Base-by-base conservation (phyloP, 1,139 yeast species). In the Yamadazyma dushanensis region DNA sequence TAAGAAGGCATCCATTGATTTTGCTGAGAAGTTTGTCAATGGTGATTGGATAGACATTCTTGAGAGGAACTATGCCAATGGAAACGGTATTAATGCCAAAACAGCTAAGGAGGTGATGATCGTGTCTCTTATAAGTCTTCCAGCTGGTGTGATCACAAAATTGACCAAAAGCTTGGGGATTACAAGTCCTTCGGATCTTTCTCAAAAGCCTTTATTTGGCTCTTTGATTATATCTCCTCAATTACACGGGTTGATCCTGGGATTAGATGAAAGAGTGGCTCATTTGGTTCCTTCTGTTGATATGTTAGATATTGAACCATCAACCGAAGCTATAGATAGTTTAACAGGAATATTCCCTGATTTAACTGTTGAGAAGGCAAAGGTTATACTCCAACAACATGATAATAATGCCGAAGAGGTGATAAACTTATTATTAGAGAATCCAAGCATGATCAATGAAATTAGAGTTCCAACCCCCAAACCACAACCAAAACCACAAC, bases 311-410 rank as follows among this genome's bases (percentile, higher is more conserved):
- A 8, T 15, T 14, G 36, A 29, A 4, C 32, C 42, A 4, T 59
- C 59, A 18, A 53, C 61, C n/a, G 66, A 59, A 4, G 67, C 72
- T 34, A 61, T 82, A 1, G 50, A 58, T 4, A 59, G 67, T 11
- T 51, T 83, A 28, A 43, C 53, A n/a, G 84, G 77, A 28, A 58
- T 84, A 36, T 81, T 84, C 51, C 92, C 92, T 0, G 65, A 66
- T 22, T 49, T 83, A 22, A 61, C 72, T 0, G 52, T 53, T 8
- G 58, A 62, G 2, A 73, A 78, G 52, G 70, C 81, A 0, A 61
- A 57, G 9, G 59, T 63, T 1, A 48, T 83, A 2, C 59, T 88
- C 21, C 54, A 59, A 16, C 66, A 72, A 21, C 60, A 79, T 47
- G 67, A 77, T 37, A 60, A 78, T 47, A 66, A 78, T 38, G 78